Base-by-base conservation (phyloP, 441 rosid genomes). In the Theobroma grandiflorum region DNA sequence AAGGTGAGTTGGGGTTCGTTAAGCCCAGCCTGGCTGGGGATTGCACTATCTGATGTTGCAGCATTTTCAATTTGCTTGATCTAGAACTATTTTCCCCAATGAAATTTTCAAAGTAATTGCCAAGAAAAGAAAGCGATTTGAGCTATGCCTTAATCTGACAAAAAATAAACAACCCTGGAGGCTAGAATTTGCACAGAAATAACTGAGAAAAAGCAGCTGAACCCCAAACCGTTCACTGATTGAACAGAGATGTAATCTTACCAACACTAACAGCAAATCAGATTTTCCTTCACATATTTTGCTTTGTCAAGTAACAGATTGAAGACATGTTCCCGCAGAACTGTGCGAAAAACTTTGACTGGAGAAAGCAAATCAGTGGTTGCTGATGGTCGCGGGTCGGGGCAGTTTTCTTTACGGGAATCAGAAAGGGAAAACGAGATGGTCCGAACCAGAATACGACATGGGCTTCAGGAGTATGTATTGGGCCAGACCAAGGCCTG, bases 21-120 rank as follows among this genome's bases (percentile, higher is more conserved):
- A 95, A 81, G 26, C 98, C 98, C 68, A 93, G 73, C 84, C 98
- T 91, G 43, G 96, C 97, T 71, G 98, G 99, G n/a, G 99, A 93
- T 74, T 88, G 97, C 0, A 85, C 96, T 63, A 94, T 85, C 62
- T 93, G 95, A 83, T 90, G 95, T 82, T 92, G 98, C 15, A 92
- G 84, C 98, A 95, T 95, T 82, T 50, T 86, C 33, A n/a, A 43
- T 26, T 57, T 22, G 8, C 55, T 20, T 22, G 40, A 20, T 45
- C 37, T 70, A 37, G 26, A 22, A 15, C 43, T 14, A 35, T 16
- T 64, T 37, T 18, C 8, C 5, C 43, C 22, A 64, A 8, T 6
- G 4, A 63, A 26, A 0, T 12, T 37, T 15, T 3, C 4, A 1
- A 37, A 64, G 73, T 11, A 45, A 69, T 71, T 33, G 42, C 5